These are phyloP conservation scores for Cadophora gregata DNA, from an alignment of 2,329 filamentous ascomycete species.

Conservation along the genomic window DNA sequence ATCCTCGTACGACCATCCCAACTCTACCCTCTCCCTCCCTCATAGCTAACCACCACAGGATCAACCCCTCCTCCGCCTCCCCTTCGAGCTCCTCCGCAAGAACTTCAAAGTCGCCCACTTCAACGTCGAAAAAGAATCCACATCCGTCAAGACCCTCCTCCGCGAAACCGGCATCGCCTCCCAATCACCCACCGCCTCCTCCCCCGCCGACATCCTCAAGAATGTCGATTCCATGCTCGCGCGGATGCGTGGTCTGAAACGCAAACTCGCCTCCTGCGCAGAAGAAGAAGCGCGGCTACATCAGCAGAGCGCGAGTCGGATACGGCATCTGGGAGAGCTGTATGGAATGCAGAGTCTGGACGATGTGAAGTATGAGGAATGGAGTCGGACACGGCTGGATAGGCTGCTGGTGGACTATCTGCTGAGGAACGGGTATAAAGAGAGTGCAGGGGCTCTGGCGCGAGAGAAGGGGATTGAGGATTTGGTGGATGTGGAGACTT, in stretches of 20 bases:
- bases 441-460: constrained; percentile 78
- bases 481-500: constrained; percentile 88
- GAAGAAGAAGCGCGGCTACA: constrained; percentile 82
- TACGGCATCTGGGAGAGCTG: constrained; percentile 81
- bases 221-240: constrained; percentile 84
- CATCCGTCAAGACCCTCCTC: constrained; percentile 64
- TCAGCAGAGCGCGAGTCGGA: constrained; percentile 74
- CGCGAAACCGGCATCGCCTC: constrained; percentile 59
- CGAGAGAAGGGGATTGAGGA: constrained; percentile 76
- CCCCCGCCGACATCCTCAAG: constrained; percentile 76
- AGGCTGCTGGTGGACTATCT: constrained; percentile 92
- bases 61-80: constrained; percentile 90
- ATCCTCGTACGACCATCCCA: constrained; percentile 63
- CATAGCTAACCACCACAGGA: constrained; percentile 61
- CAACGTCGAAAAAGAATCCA: constrained; percentile 74
- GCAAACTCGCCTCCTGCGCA: constrained; percentile 79
- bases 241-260: constrained; percentile 84
- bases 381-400: constrained; percentile 83
- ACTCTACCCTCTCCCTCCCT: constrained; percentile 7
- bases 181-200: constrained; percentile 62
- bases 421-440: constrained; percentile 79
- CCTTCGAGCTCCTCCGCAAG: constrained; percentile 89
- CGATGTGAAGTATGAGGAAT: constrained; percentile 92
- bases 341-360: constrained; percentile 81
- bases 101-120: constrained; percentile 90